Evolutionary conservation across 192 early-diverging fungal species (phyloP).

Genomic region (Thoreauomyces humboldtii): DNA sequence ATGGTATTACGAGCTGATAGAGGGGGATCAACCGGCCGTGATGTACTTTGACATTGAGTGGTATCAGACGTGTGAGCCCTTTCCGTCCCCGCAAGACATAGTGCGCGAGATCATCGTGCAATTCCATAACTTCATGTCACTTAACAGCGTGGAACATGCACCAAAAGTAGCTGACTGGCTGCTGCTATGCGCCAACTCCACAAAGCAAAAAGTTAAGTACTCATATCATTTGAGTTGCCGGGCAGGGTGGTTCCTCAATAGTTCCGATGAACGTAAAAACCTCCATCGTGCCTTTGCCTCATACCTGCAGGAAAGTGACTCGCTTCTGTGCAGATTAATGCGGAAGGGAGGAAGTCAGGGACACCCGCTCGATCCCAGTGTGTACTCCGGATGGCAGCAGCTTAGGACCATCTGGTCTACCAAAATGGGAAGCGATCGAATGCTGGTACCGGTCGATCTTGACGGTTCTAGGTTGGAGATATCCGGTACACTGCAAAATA

Average conservation of each 20-base stretch:
- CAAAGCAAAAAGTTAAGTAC: constrained; percentile 3
- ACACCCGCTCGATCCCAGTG: constrained; percentile 1
- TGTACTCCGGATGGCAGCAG: constrained; percentile 4
- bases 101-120: constrained; percentile 1
- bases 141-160: neutral
- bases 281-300: neutral
- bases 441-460: constrained; percentile 4
- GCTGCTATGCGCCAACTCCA: neutral
- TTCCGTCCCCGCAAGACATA: neutral
- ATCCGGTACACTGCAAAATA: neutral
- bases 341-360: neutral
- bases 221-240: constrained; percentile 4
- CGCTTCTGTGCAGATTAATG: neutral
- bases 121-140: neutral
- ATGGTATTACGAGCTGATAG: constrained; percentile 10
- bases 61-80: neutral
- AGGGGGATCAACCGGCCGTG: neutral
- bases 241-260: constrained; percentile 4
- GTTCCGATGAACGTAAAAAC: neutral
- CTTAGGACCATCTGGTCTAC: constrained; percentile 15
- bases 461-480: neutral
- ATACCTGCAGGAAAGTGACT: constrained; percentile 3
- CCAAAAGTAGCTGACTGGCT: neutral
- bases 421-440: constrained; percentile 1
- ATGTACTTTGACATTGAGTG: constrained; percentile 18